Base-by-base conservation (phyloP, 768 basidiomycete species). In the Xerocomus spinulosus region DNA sequence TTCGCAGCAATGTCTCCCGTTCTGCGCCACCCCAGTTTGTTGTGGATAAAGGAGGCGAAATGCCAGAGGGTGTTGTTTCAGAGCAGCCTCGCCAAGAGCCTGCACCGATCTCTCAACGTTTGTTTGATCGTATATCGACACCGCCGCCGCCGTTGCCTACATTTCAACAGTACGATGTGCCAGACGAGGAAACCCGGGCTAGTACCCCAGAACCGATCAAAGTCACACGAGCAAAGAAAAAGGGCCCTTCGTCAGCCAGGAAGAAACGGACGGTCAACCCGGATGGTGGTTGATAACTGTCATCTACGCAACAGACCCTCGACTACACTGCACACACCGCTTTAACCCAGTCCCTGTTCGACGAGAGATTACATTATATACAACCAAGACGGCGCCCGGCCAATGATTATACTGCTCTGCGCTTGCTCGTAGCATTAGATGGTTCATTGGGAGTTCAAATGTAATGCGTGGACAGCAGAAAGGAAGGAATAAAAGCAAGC, bases 11-110 rank as follows among this genome's bases (percentile, higher is more conserved):
- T 5, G 57, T 68, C 9, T 67, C 73, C 15, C 62, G 68, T 15
- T 70, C 74, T 9, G 69, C 76, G 2, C 62, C 72, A 1, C 66
- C 73, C n/a, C 63, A 72, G 5, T 87, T 80, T 52, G 69, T 78
- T 13, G 80, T 92, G 49, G 90, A 93, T 50, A 78, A 77, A 57
- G 77, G 81, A 1, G 92, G 92, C 2, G 92, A 93, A 68, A 88
- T 94, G 87, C 92, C 92, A 4, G 76, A 76, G 39, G 78, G 80
- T n/a, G 73, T 68, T 38, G 47, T 55, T 33, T 14, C 48, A 21
- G 59, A 58, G 20, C 28, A 39, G 28, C 38, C 51, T 45, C 56
- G 55, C 52, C 59, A 50, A 46, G 44, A 62, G 35, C 60, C 59
- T 9, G 58, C 60, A 15, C 64, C 67, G 5, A 61, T 51, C 33